Base-by-base conservation (phyloP, 345 rosid species). In the Carallia brachiata region DNA sequence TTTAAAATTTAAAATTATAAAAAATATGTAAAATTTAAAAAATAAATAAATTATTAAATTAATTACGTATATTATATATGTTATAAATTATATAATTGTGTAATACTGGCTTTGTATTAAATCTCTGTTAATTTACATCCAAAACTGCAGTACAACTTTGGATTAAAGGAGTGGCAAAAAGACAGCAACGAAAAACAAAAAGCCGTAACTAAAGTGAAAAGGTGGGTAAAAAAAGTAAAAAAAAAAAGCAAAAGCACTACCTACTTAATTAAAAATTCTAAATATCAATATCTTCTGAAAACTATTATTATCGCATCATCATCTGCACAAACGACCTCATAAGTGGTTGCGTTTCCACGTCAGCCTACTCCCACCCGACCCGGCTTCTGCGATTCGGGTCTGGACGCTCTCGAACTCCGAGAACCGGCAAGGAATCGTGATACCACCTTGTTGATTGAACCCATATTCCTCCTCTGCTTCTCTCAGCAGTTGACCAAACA, bases 381-480 rank as follows among this genome's bases (percentile, higher is more conserved):
- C 89, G 62, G 88, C 75, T 0, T 87, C 75, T 0, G 84, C 85
- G 18, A 95, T 92, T 40, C 88, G 88, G 80, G 90, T 87, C 63
- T 86, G 80, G 72, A 95, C 97, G 67, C 79, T 80, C 84, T 92
- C 91, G 63, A 95, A 95, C 73, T 95, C 97, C 32, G 96, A 84
- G 73, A 76, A 85, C 18, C 78, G 74, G 79, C 99, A 95, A 66
- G 97, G 97, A 27, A 95, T 92, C 48, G 93, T 92, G 68, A 95
- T 88, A 27, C 97, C 96, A 4, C 99, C 99, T 67, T 84, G 75
- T 53, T 92, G 99, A 32, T 78, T 61, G 69, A 86, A 95, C 28
- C 99, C 99, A 53, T 85, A 95, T 71, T 88, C 99, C 75, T 84
- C 77, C 60, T 92, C 97, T 5, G 97, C 89, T 53, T 85, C 91